Evolutionary conservation across 75 land plant genomes (phyloP).

Genomic region (Cryptomeria japonica): DNA sequence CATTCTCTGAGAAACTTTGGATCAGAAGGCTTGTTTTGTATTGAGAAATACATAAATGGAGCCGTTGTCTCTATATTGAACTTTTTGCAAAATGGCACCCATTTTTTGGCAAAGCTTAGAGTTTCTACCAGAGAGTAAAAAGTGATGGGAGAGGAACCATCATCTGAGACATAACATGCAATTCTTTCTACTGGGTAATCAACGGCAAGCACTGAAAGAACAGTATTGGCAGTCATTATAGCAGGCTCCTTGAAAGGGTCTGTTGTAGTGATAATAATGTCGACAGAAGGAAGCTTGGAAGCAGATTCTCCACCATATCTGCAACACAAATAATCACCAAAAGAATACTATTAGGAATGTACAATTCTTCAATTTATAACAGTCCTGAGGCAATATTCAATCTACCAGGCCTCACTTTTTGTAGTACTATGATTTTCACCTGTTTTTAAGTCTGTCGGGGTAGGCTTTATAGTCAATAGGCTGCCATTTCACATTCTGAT

Average conservation of each 20-base stretch:
- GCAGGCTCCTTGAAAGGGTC: slow-evolving; percentile 10
- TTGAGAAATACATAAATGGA: slow-evolving; percentile 31
- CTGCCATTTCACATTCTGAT: not conserved
- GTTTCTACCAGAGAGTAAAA: slow-evolving; percentile 36
- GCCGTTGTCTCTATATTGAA: slow-evolving; percentile 28
- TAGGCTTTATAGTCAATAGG: not conserved
- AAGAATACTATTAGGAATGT: not conserved
- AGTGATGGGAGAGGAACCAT: slow-evolving; percentile 31
- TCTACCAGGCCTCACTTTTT: not conserved
- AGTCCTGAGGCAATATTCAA: not conserved
- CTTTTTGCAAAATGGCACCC: slow-evolving; percentile 57
- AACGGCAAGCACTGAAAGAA: slow-evolving; percentile 10
- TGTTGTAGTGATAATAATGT: slow-evolving; percentile 10
- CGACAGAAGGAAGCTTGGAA: slow-evolving; percentile 8
- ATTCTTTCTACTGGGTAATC: slow-evolving; percentile 21
- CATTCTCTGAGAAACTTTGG: slow-evolving; percentile 21
- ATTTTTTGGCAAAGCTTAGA: slow-evolving; percentile 34
- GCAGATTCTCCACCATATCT: slow-evolving; percentile 7
- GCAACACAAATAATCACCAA: not conserved
- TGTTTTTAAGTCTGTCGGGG: not conserved
- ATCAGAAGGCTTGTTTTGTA: not conserved
- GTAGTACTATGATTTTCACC: not conserved
- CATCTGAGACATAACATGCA: slow-evolving; percentile 20
- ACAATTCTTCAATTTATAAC: not conserved
- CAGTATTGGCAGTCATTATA: not conserved